These are phyloP conservation scores for Wickerhamomyces sydowiorum DNA, from an alignment of 805 yeast genomes.

Conservation along the genomic window DNA sequence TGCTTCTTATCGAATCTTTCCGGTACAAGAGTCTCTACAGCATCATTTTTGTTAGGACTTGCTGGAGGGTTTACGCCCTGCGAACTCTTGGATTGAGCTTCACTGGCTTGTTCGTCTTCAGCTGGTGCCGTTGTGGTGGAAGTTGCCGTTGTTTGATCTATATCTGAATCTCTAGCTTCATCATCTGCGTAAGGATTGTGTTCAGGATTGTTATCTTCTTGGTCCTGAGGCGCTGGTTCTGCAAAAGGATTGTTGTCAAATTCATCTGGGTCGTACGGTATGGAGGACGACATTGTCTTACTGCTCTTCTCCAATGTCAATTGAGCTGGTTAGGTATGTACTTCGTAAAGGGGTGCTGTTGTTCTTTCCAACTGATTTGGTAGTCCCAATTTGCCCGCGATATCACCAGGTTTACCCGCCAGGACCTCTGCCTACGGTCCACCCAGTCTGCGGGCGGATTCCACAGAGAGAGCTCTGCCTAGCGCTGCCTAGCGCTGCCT, in stretches of 20 bases:
- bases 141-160: constrained; percentile 5
- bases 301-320: neutral
- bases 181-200: constrained; percentile 2
- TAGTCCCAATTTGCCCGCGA: too few relatives aligned
- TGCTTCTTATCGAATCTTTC: constrained; percentile 20
- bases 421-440: too few relatives aligned
- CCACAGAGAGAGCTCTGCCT: too few relatives aligned
- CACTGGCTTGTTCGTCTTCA: neutral
- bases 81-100: neutral
- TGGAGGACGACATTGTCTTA: constrained; percentile 32
- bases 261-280: constrained; percentile 48
- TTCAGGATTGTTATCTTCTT: constrained; percentile 4
- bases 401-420: too few relatives aligned
- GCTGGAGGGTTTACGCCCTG: too few relatives aligned
- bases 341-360: constrained; percentile 2
- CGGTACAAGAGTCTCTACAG: constrained; percentile 10
- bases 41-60: too few relatives aligned
- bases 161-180: neutral
- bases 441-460: too few relatives aligned
- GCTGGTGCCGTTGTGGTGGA: neutral
- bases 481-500: too few relatives aligned
- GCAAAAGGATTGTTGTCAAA: constrained; percentile 61
- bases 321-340: neutral
- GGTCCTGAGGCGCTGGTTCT: constrained; percentile 27
- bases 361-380: neutral